Evolutionary conservation across 192 early-diverging fungal species (phyloP), one percentile per base, ranked within the genome.

Genomic region (Backusella australiensis): DNA sequence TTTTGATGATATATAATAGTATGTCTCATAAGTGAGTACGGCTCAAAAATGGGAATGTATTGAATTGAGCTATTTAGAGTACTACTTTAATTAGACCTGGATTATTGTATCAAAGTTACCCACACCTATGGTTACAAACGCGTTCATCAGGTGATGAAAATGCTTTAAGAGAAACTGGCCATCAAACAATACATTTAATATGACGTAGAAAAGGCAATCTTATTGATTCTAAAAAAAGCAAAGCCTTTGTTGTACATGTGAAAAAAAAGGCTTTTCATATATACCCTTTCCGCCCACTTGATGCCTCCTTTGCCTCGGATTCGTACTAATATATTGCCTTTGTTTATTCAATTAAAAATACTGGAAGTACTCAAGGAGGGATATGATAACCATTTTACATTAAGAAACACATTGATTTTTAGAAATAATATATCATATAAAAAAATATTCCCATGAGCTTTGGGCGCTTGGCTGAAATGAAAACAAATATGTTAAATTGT

Each of bases 401-500:
- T 63, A 29, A 26, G 9, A 29, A 29, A 8, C 3, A 12, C 12
- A 26, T 63, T 23, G 3, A 21, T 23, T 63, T 29, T 29, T 63
- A 63, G 26, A 63, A 63, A 63, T 29, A 29, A 29, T 26, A 23
- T 2, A 29, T 63, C 21, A 63, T 21, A 14, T 11, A 29, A 63
- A 63, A 53, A 63, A 63, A 63, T 26, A 63, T 63, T 63, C 56
- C 56, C 56, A 63, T 29, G 8, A 63, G 56, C 56, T 14, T 63
- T 63, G 26, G 56, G 26, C 26, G 56, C 23, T 63, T 63, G 26
- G 56, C 56, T 63, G 11, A 63, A 63, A 63, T 63, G 29, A 63
- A 63, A 63, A 63, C 56, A 63, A 63, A 63, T 63, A 63, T 63
- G 56, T 63, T 63, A 29, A 63, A 63, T 29, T 63, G 56, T 63